phyloP scores from a whole-genome alignment of 108 stramenopile species.

The Nitzschia sp. region DNA sequence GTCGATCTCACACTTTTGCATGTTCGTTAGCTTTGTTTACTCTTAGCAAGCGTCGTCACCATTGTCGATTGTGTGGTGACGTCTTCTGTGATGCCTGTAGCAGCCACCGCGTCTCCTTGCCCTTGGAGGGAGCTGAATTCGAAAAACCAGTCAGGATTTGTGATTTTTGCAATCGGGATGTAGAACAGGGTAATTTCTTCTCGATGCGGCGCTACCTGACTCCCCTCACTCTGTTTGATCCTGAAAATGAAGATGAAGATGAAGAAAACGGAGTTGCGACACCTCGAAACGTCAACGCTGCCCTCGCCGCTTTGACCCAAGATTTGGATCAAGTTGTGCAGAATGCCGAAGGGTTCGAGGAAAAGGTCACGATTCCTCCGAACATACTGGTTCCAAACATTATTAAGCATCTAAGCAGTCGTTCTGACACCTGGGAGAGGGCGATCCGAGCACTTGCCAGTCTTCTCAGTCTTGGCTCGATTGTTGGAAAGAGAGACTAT shows the following conservation, averaged over 20 bases:
- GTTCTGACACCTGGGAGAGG: conserved; percentile 55
- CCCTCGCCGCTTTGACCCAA: conserved; percentile 58
- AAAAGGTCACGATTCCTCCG: conserved; percentile 60
- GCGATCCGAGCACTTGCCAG: conserved; percentile 63
- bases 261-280: conserved; percentile 41
- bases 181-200: conserved; percentile 82
- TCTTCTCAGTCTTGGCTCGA: conserved; percentile 59
- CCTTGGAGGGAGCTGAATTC: conserved; percentile 70
- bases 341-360: conserved; percentile 38
- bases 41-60: conserved; percentile 83
- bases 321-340: conserved; percentile 67
- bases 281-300: conserved; percentile 60
- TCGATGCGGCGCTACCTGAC: conserved; percentile 79
- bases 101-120: conserved; percentile 56
- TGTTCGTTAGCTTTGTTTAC: conserved; percentile 54
- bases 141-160: conserved; percentile 75
- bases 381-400: conserved; percentile 60
- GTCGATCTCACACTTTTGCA: not conserved
- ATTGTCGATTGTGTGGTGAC: conserved; percentile 94
- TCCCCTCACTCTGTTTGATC: conserved; percentile 64
- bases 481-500: conserved; percentile 49
- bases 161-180: conserved; percentile 69
- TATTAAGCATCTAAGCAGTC: conserved; percentile 54
- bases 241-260: conserved; percentile 19
- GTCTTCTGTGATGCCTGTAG: conserved; percentile 90